Evolutionary conservation across 169 alveolate species (phyloP), one percentile per base, ranked within the genome.

Genomic region (Plasmodium falciparum): DNA sequence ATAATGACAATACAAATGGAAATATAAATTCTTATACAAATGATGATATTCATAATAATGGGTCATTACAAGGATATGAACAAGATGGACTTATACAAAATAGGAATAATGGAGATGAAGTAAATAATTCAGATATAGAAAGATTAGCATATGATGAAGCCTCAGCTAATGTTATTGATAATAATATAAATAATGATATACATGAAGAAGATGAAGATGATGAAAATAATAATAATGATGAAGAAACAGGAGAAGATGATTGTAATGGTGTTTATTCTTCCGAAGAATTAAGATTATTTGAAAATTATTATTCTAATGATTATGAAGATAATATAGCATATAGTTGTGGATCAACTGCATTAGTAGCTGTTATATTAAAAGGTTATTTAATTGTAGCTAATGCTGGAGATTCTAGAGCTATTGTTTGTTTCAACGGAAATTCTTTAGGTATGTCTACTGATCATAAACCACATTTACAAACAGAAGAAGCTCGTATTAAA

Each of bases 321-420:
- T 89, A 74, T 54, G 96, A 92, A 49, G 94, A 88, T 78, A 93
- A 73, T 33, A 70, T 91, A 24, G 97, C 94, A 13, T 89, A 78
- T 71, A 96, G 96, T 52, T 96, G 98, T 66, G 98, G 98, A n/a
- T 93, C 98, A 50, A 95, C 98, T 1, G 94, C 97, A 8, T 94
- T 96, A 63, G 98, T 96, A 24, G 96, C 95, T 59, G 95, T 95
- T 52, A 95, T 96, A 49, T 74, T 95, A 71, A 94, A 83, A 26
- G 97, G 95, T 2, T 90, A 88, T 45, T 66, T 95, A 24, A 88
- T 96, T 54, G 99, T 97, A 50, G 99, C 99, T 20, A 99, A 99
- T 91, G 99, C 99, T 39, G 99, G 99, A 4, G 99, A 99, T 92
- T 97, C 99, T 43, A 94, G 99, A 74, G 99, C 99, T 9, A 98